Conservation (phyloP, 306 rosid genomes). For the Lupinus albus region DNA sequence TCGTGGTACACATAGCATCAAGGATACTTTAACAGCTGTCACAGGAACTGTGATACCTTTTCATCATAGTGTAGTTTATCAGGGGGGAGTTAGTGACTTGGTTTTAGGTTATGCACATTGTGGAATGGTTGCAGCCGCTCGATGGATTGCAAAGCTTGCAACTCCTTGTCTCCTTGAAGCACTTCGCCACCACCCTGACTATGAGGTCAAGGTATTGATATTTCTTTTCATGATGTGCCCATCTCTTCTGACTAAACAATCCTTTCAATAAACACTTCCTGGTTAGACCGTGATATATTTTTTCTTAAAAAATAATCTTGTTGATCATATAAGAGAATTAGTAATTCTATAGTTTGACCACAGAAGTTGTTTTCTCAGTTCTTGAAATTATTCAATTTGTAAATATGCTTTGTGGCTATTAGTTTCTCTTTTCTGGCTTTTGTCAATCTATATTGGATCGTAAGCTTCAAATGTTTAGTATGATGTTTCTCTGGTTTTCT, state of each 20-base stretch:
- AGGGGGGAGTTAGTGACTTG: conserved; percentile 84
- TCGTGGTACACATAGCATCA: conserved; percentile 95
- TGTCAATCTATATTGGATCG: conserved; percentile 13
- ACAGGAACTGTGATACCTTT: conserved; percentile 93
- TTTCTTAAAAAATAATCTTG: not conserved
- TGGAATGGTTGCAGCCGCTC: conserved; percentile 98
- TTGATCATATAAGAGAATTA: conserved; percentile 1
- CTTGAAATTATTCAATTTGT: conserved; percentile 13
- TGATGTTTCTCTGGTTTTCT: conserved; percentile 18
- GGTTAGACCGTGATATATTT: not conserved
- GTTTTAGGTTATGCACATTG: conserved; percentile 95
- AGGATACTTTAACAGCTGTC: conserved; percentile 91
- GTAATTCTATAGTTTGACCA: conserved; percentile 25
- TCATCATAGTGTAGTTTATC: conserved; percentile 81
- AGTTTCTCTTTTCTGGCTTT: conserved; percentile 19
- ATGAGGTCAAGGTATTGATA: conserved; percentile 67
- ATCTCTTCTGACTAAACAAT: not conserved
- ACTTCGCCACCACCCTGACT: conserved; percentile 62
- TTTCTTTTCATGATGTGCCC: conserved; percentile 7
- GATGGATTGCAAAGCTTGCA: conserved; percentile 89
- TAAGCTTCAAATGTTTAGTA: conserved; percentile 32
- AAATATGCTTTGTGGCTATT: conserved; percentile 30
- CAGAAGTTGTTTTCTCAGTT: conserved; percentile 14
- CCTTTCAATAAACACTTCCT: conserved; percentile 15
- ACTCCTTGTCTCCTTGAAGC: conserved; percentile 81